Evolutionary conservation across 139 green algal species (phyloP).

Genomic region (Desmodesmus armatus): DNA sequence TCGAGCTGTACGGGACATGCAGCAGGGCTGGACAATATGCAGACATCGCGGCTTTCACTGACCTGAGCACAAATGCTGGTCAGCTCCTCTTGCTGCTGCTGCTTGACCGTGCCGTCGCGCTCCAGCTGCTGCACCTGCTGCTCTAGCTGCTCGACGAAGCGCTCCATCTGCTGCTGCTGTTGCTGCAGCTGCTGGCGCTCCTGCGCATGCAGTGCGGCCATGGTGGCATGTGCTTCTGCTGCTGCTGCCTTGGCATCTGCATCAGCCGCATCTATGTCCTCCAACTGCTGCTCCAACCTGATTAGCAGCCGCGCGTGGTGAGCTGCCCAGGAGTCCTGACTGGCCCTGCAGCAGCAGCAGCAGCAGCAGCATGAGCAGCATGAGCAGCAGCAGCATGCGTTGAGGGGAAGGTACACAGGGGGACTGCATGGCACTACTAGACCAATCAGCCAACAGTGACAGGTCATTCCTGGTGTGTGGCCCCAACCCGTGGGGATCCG

Average conservation of each 20-base stretch:
- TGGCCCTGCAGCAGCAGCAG: no score
- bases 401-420: no score
- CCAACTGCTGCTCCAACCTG: not conserved
- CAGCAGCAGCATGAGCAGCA: no score
- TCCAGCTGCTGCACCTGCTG: constrained; percentile 14
- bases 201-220: not conserved
- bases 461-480: no score
- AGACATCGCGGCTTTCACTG: not conserved
- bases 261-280: not conserved
- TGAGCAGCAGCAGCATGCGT: no score
- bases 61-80: constrained; percentile 4
- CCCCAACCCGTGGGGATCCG: no score
- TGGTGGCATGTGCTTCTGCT: not conserved
- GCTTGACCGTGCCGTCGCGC: not conserved
- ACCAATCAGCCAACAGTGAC: no score
- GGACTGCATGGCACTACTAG: no score
- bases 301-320: not conserved
- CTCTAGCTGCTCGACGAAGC: not conserved
- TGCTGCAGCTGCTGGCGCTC: constrained; percentile 6
- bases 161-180: not conserved
- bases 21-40: not conserved
- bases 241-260: not conserved
- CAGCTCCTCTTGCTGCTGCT: constrained; percentile 30
- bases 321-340: not conserved
- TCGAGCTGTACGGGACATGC: not conserved